These are phyloP conservation scores for Pholiota microspora DNA, from an alignment of 768 basidiomycete genomes.

Conservation along the genomic window DNA sequence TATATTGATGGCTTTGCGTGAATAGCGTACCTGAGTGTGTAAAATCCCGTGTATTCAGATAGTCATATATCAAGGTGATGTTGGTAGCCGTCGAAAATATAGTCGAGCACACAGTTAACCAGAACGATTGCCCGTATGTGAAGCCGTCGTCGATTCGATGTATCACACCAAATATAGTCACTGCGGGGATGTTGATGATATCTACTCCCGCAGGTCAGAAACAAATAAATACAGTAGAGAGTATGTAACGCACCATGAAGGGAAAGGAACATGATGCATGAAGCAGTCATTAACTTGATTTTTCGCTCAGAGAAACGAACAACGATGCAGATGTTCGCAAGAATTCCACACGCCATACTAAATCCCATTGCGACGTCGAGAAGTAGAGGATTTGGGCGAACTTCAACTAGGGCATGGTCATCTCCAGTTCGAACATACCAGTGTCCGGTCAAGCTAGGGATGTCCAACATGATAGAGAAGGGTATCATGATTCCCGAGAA, in stretches of 20 bases:
- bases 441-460: constrained; percentile 73
- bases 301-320: constrained; percentile 70
- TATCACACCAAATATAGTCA: constrained; percentile 60
- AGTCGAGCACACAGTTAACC: constrained; percentile 79
- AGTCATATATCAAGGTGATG: constrained; percentile 63
- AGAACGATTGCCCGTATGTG: constrained; percentile 68
- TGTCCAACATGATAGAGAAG: constrained; percentile 79
- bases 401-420: constrained; percentile 41
- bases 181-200: constrained; percentile 59
- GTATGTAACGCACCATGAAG: constrained; percentile 55
- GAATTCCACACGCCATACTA: constrained; percentile 64
- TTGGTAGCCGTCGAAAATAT: constrained; percentile 64
- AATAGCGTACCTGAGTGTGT: constrained; percentile 47
- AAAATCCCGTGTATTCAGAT: constrained; percentile 60
- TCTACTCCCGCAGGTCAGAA: constrained; percentile 39
- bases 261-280: constrained; percentile 62
- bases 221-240: constrained; percentile 1
- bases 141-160: constrained; percentile 65
- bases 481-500: constrained; percentile 68
- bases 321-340: constrained; percentile 69
- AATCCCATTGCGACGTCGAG: constrained; percentile 61
- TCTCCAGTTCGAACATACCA: constrained; percentile 66
- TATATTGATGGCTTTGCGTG: not conserved
- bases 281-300: constrained; percentile 59
- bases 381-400: constrained; percentile 50